Evolutionary conservation across 1,284 basidiomycete species (phyloP), one percentile per base, ranked within the genome.

Genomic region (Malassezia dermatis): DNA sequence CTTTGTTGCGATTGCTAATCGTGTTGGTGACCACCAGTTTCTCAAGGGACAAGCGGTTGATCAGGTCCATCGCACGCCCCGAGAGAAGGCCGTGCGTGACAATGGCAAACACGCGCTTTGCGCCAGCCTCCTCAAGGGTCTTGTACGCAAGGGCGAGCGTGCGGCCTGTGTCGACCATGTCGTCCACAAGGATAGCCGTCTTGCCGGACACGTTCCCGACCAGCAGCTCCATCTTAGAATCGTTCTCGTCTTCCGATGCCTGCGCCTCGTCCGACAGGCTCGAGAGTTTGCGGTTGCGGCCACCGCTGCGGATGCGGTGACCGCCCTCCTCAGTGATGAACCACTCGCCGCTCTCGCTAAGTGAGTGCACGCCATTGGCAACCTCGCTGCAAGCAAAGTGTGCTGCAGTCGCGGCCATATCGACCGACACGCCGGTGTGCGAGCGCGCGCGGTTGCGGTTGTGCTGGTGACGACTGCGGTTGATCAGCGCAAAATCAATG

Each of bases 201-300:
- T 91, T 91, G 77, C 86, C 89, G 66, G 81, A 81, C 58, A 98
- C 93, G 73, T 96, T 89, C n/a, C 93, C 93, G 49, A 98, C 93
- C 32, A 98, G 80, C 51, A 98, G 81, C 75, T 98, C 90, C 88
- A 96, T 93, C 64, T 77, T 77, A 10, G 63, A 57, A 39, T 70
- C 63, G 52, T 61, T 67, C 49, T 80, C 79, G 52, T 72, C 68
- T 30, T 68, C 69, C 23, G 59, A 60, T 13, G 63, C 66, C 35
- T 56, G 53, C 31, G 54, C 59, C 13, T 47, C 56, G 17, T 61
- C 58, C 5, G n/a, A 31, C 11, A 41, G 55, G 1, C 47, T 52
- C 0, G 47, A 21, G 19, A 56, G 59, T 32, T 53, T 42, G 37
- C 62, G 60, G 37, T 35, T 47, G 13, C 37, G 37, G 8, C 67